A percentile compares a stretch with the other conserved stretches of the same genome.
These are phyloP conservation scores for Xylaria scruposa DNA, from an alignment of 495 filamentous ascomycete species.

Conservation along the genomic window DNA sequence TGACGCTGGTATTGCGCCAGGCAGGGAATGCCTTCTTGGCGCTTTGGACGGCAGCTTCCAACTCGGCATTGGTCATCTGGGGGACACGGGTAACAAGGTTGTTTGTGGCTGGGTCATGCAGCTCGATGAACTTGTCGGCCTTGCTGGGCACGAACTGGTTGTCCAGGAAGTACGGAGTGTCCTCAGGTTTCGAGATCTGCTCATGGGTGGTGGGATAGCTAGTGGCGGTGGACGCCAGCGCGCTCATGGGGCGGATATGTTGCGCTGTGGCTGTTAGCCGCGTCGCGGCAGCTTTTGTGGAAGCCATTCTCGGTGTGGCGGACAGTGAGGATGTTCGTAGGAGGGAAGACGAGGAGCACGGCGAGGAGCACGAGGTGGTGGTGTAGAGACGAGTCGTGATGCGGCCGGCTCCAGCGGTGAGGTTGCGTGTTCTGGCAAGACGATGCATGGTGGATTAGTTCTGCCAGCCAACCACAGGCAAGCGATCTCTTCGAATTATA, in stretches of 20 bases:
- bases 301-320: constrained; percentile 41
- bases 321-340: constrained; percentile 31
- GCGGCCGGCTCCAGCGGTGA: constrained; percentile 42
- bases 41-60: constrained; percentile 84
- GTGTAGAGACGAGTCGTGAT: constrained; percentile 30
- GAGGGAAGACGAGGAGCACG: constrained; percentile 23
- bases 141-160: constrained; percentile 84
- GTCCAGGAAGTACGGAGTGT: constrained; percentile 91
- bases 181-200: constrained; percentile 71
- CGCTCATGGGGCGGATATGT: constrained; percentile 58
- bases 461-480: constrained; percentile 12
- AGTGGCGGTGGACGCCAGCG: constrained; percentile 66
- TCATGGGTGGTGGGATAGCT: constrained; percentile 85
- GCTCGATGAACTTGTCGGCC: constrained; percentile 84
- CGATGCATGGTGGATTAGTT: constrained; percentile 45
- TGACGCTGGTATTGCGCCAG: constrained; percentile 84
- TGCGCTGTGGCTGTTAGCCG: constrained; percentile 68
- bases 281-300: constrained; percentile 42
- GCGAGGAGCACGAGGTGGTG: constrained; percentile 9
- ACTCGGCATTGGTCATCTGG: constrained; percentile 89
- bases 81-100: constrained; percentile 98
- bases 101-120: constrained; percentile 96
- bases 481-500: neutral
- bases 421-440: constrained; percentile 44
- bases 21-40: constrained; percentile 88